These are phyloP conservation scores for Penicillium digitatum DNA, from an alignment of 2,329 filamentous ascomycete genomes.

Conservation along the genomic window DNA sequence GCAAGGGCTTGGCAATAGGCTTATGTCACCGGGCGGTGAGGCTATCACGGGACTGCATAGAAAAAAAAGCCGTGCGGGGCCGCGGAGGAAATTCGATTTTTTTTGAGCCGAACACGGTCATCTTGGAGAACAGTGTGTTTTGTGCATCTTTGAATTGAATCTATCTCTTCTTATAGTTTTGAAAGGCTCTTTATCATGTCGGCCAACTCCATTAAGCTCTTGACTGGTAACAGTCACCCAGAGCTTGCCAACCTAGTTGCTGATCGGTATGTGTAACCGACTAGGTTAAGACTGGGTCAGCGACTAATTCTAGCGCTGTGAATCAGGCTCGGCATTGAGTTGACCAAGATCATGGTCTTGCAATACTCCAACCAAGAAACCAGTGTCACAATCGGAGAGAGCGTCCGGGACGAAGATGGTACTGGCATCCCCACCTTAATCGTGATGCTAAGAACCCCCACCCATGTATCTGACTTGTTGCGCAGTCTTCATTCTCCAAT, in stretches of 20 bases:
- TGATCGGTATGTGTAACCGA: slow-evolving; percentile 51
- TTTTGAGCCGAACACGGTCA: slow-evolving; percentile 17
- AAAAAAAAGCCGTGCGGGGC: slow-evolving; percentile 26
- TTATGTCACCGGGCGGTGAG: slow-evolving; percentile 18
- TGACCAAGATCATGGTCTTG: slow-evolving; percentile 65
- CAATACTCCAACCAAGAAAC: slow-evolving; percentile 63
- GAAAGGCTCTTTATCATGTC: slow-evolving; percentile 51
- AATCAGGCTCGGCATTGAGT: slow-evolving; percentile 59
- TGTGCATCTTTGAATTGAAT: neutral
- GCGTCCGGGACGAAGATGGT: slow-evolving; percentile 93
- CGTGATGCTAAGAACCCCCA: slow-evolving; percentile 4
- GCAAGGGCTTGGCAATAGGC: neutral
- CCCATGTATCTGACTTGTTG: slow-evolving; percentile 11
- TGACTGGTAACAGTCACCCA: slow-evolving; percentile 72
- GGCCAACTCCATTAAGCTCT: slow-evolving; percentile 68
- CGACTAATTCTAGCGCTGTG: slow-evolving; percentile 10
- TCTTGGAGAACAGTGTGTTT: slow-evolving; percentile 4
- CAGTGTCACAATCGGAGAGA: slow-evolving; percentile 86
- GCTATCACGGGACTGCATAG: slow-evolving; percentile 20
- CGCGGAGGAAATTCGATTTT: slow-evolving; percentile 22
- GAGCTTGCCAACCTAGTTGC: slow-evolving; percentile 67
- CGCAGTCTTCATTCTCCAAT: slow-evolving; percentile 89
- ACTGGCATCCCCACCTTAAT: slow-evolving; percentile 26
- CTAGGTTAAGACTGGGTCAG: slow-evolving; percentile 2
- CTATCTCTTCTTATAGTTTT: neutral